Evolutionary conservation across 2,329 filamentous ascomycete genomes (phyloP), one percentile per base, ranked within the genome.

Genomic region (Exophiala xenobiotica): DNA sequence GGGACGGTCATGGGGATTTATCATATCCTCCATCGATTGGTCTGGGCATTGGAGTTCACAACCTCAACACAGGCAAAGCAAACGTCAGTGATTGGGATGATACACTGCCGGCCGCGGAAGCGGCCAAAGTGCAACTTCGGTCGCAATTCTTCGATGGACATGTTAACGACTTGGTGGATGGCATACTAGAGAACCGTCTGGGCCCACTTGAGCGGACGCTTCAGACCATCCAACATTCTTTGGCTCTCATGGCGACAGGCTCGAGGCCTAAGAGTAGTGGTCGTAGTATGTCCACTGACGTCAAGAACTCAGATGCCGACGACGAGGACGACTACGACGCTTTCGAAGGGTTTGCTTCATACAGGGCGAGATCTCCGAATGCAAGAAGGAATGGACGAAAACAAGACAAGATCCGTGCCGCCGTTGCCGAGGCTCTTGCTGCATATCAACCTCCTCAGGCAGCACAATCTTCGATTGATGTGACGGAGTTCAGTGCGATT

Each of bases 141-240:
- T 88, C 88, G 57, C 81, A 83, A 40, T 97, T 96, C 78, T 96
- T 97, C 64, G 90, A 97, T 64, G 86, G 83, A 40, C 90, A 88
- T 64, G 88, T 99, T 57, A 90, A 96, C 65, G 83, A 90, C 44
- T 73, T 97, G 58, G 87, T 99, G 58, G 88, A 87, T 46, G 82
- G 81, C 41, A 77, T 93, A 3, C 72, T 99, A 45, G 82, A 90
- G 46, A 81, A 85, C 56, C 85, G 88, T 33, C 77, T 99, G 6
- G 82, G 82, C 51, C 92, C 93, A 26, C 73, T 99, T 23, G 89
- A 96, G 70, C 83, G 85, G 65, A 81, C 84, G n/a, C 70, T 99
- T 50, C 79, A 82, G 46, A 78, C 78, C 20, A 95, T 97, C 33
- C 87, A 92, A 60, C 76, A 85, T 49, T 82, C 82, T 3, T 70